phyloP scores from a whole-genome alignment of 331 rosid genomes.

The Malus hybrid region DNA sequence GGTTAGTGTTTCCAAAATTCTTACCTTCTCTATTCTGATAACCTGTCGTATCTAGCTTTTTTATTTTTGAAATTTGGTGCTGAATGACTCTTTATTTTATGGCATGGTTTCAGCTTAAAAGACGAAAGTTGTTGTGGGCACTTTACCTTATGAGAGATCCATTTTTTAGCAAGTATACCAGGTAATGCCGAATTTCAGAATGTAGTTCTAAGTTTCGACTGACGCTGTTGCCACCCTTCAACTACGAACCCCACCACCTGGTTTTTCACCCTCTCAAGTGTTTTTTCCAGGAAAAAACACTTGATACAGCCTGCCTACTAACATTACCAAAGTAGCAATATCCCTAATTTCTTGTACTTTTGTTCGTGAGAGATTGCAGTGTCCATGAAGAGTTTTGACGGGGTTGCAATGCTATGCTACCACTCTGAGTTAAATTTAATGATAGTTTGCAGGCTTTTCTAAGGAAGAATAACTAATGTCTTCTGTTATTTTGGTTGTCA shows the following conservation, averaged over 20 bases:
- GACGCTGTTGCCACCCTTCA: background rate
- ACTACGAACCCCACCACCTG: background rate
- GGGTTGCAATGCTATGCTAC: background rate
- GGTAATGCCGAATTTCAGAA: constrained; percentile 29
- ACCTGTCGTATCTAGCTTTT: background rate
- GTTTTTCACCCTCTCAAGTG: background rate
- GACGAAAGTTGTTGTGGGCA: constrained; percentile 65
- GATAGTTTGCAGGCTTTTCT: background rate
- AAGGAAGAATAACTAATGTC: background rate
- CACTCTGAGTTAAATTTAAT: background rate
- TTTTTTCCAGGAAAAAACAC: background rate
- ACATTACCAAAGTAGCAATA: background rate
- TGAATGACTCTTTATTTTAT: constrained; percentile 2
- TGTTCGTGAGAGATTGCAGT: background rate
- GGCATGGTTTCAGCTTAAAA: constrained; percentile 50
- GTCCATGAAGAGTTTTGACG: background rate
- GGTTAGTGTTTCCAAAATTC: constrained; percentile 43
- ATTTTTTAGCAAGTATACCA: constrained; percentile 78
- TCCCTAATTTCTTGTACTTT: background rate
- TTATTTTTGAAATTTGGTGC: constrained; percentile 10
- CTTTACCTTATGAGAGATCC: constrained; percentile 98
- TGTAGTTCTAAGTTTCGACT: background rate
- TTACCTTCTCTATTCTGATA: background rate
- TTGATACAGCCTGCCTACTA: background rate
- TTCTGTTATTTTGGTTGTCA: background rate